Evolutionary conservation across 2,329 filamentous ascomycete genomes (phyloP).

Genomic region (Cercospora sp.): DNA sequence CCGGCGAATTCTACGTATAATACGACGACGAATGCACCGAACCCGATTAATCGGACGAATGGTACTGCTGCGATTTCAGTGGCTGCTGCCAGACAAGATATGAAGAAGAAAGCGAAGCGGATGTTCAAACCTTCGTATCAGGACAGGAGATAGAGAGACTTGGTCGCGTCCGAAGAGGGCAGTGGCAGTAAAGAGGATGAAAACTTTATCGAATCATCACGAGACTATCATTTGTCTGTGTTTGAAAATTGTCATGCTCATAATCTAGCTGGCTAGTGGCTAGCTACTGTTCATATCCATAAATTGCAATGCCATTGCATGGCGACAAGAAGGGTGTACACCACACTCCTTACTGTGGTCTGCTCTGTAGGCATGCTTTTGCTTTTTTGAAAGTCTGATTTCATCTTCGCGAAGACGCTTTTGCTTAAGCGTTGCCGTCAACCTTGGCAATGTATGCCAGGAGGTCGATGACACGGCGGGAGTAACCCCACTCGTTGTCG

Average conservation of each 20-base stretch:
- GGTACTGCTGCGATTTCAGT: background rate
- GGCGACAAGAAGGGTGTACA: background rate
- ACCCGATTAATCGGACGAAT: constrained; percentile 16
- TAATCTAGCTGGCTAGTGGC: constrained; percentile 16
- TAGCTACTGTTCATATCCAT: constrained; percentile 19
- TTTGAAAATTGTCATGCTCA: constrained; percentile 17
- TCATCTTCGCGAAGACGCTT: background rate
- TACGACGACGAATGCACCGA: constrained; percentile 25
- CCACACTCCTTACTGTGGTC: background rate
- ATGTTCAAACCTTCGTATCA: constrained; percentile 16
- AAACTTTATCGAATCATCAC: background rate
- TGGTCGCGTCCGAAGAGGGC: background rate
- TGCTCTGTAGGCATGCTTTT: constrained; percentile 13
- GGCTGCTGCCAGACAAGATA: constrained; percentile 4
- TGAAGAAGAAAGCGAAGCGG: constrained; percentile 10
- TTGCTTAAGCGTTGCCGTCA: constrained; percentile 38
- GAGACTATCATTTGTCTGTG: constrained; percentile 1
- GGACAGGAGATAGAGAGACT: background rate
- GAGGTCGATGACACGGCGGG: constrained; percentile 67
- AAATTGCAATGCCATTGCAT: constrained; percentile 4
- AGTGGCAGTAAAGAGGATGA: background rate
- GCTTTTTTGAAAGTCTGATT: background rate
- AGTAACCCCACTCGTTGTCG: constrained; percentile 98
- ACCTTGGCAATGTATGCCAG: constrained; percentile 46
- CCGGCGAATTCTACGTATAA: constrained; percentile 49